phyloP scores from a whole-genome alignment of 352 stramenopile species.

The Phytopythium helicoides region DNA sequence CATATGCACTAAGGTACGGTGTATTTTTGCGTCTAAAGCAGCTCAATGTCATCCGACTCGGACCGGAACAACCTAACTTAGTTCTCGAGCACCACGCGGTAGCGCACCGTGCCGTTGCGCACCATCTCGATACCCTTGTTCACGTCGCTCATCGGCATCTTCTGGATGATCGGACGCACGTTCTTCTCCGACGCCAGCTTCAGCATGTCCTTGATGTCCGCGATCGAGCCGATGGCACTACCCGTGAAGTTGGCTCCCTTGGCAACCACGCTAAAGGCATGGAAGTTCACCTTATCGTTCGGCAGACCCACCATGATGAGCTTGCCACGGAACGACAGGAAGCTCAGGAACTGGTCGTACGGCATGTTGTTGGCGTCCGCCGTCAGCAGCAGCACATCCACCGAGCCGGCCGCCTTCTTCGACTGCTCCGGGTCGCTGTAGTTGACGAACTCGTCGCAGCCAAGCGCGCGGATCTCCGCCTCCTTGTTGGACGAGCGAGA shows the following conservation, averaged over 20 bases:
- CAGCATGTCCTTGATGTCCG: constrained; percentile 83
- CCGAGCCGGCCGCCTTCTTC: constrained; percentile 19
- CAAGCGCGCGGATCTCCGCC: constrained; percentile 41
- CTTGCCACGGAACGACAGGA: constrained; percentile 68
- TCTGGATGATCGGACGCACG: constrained; percentile 56
- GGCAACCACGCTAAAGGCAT: constrained; percentile 45
- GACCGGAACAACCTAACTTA: too few relatives aligned
- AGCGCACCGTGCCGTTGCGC: constrained; percentile 38
- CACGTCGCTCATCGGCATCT: constrained; percentile 46
- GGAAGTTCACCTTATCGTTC: constrained; percentile 57
- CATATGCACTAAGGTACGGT: too few relatives aligned
- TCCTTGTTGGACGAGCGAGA: constrained; percentile 64
- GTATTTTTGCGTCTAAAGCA: too few relatives aligned
- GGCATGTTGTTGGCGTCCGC: constrained; percentile 48
- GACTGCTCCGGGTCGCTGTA: constrained; percentile 33
- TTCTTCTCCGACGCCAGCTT: constrained; percentile 77
- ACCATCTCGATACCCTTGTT: constrained; percentile 50
- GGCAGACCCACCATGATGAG: constrained; percentile 69
- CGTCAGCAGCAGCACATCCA: constrained; percentile 80
- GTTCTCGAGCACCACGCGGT: constrained; percentile 32
- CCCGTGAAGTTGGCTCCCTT: constrained; percentile 44
- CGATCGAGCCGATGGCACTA: constrained; percentile 71
- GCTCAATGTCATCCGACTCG: too few relatives aligned
- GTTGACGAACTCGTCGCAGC: constrained; percentile 64
- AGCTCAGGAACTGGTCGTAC: constrained; percentile 42